These are phyloP conservation scores for Coniochaeta sp. DNA, from an alignment of 2,329 filamentous ascomycete species.

Conservation along the genomic window DNA sequence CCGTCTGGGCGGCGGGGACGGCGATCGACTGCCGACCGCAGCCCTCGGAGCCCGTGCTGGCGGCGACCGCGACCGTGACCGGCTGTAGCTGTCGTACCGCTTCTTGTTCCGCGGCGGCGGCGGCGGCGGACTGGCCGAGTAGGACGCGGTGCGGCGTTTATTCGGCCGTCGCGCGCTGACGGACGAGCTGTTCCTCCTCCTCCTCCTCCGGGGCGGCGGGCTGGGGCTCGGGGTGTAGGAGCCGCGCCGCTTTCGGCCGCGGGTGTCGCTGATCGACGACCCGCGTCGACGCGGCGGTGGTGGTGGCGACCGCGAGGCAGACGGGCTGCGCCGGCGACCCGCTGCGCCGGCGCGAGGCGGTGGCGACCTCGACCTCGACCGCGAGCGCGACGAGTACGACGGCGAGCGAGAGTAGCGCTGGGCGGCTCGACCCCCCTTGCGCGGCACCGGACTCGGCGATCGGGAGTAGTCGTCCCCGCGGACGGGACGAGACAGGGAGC, in stretches of 20 bases:
- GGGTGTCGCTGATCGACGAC: not conserved
- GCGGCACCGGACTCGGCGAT: constrained; percentile 2
- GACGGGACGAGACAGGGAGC: constrained; percentile 15
- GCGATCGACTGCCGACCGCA: not conserved
- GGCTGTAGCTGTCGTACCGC: constrained; percentile 1
- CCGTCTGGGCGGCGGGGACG: constrained; percentile 2
- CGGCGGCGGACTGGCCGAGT: constrained; percentile 10
- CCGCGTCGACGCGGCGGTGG: not conserved
- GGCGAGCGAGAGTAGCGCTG: constrained; percentile 5
- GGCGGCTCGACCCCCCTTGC: not conserved
- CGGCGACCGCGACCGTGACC: not conserved
- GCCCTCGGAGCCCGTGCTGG: not conserved
- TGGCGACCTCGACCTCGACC: constrained; percentile 9
- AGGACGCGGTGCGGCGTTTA: constrained; percentile 7
- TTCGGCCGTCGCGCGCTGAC: constrained; percentile 7
- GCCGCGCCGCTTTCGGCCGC: not conserved
- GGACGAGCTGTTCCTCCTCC: constrained; percentile 1
- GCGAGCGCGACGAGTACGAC: constrained; percentile 8
- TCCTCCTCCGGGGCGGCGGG: too few species aligned
- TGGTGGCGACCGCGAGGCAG: not conserved
- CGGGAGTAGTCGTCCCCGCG: constrained; percentile 7
- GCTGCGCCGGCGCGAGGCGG: constrained; percentile 2
- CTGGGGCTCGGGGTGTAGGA: not conserved
- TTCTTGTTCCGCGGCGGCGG: constrained; percentile 2
- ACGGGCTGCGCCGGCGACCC: not conserved